Base-by-base conservation (phyloP, 2,329 filamentous ascomycete genomes). In the Fusarium sp. region DNA sequence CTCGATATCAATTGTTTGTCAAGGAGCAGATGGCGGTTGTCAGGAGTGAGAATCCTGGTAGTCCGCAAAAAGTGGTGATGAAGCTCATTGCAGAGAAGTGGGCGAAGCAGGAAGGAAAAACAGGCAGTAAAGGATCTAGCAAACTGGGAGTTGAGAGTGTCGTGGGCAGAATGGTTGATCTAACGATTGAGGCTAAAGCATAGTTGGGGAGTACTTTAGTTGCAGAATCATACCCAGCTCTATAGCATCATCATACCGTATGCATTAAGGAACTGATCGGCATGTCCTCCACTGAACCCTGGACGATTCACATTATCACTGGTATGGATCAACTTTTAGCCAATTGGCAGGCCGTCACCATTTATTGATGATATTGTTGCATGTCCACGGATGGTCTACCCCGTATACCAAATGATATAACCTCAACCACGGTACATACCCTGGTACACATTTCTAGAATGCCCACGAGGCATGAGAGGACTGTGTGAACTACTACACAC, bases 11-110 rank as follows among this genome's bases (percentile, higher is more conserved):
- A 68, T 56, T 68, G 5, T 87, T 87, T 58, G 81, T 94, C 66
- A 92, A 90, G 80, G 84, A 86, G 73, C 85, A 94, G 73, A 92
- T 92, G 83, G 84, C 81, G 54, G 77, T 81, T 32, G 81, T 93
- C 5, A 88, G 81, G 77, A 81, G 78, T 58, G 83, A 85, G 62
- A 84, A 89, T 69, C 87, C 84, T 0, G 81, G 77, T 40, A 86
- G 83, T 68, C 83, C 84, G 15, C 89, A 90, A 74, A 90, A 89
- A 71, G 87, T 89, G 57, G 84, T 93, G 13, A 92, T 93, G 90
- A 85, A 83, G 73, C 81, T 87, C 39, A 82, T 94, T 60, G 90
- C 87, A 20, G 84, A 84, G 72, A 83, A 83, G 75, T 93, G 91
- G 83, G 81, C 84, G 57, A 83, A 83, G 72, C 78, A 80, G 66